Conservation (phyloP, 1,284 basidiomycete genomes). For the Xerocomus amazonicus region DNA sequence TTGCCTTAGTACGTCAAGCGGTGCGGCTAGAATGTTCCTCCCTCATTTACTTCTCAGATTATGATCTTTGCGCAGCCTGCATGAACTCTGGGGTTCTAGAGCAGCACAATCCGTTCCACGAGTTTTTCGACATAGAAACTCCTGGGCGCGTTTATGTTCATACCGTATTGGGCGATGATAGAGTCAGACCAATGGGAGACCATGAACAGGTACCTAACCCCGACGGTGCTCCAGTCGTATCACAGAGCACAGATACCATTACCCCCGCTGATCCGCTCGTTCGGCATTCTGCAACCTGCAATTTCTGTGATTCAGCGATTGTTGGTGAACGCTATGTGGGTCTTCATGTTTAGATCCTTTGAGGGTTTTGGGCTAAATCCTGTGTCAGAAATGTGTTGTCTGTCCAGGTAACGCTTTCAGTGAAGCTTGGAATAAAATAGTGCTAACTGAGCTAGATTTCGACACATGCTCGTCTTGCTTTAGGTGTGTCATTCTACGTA, state of each 20-base stretch:
- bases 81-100: slow-evolving; percentile 42
- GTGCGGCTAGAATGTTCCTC: background rate
- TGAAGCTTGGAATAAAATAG: background rate
- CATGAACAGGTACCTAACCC: slow-evolving; percentile 2
- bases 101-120: slow-evolving; percentile 56
- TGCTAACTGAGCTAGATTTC: slow-evolving; percentile 45
- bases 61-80: slow-evolving; percentile 66
- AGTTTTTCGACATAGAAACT: slow-evolving; percentile 64
- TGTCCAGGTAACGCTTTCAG: slow-evolving; percentile 47
- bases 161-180: slow-evolving; percentile 44
- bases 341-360: slow-evolving; percentile 16
- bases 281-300: slow-evolving; percentile 62
- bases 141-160: slow-evolving; percentile 65
- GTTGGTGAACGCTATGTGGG: slow-evolving; percentile 65
- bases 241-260: background rate
- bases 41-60: slow-evolving; percentile 42
- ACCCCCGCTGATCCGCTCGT: slow-evolving; percentile 24
- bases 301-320: slow-evolving; percentile 73
- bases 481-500: slow-evolving; percentile 36
- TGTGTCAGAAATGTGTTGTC: slow-evolving; percentile 58
- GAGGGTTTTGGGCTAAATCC: background rate
- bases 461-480: slow-evolving; percentile 75
- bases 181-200: background rate
- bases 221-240: slow-evolving; percentile 4
- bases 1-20: slow-evolving; percentile 49